Conservation (phyloP, 2,329 filamentous ascomycete genomes). For the Samsoniella hepiali region DNA sequence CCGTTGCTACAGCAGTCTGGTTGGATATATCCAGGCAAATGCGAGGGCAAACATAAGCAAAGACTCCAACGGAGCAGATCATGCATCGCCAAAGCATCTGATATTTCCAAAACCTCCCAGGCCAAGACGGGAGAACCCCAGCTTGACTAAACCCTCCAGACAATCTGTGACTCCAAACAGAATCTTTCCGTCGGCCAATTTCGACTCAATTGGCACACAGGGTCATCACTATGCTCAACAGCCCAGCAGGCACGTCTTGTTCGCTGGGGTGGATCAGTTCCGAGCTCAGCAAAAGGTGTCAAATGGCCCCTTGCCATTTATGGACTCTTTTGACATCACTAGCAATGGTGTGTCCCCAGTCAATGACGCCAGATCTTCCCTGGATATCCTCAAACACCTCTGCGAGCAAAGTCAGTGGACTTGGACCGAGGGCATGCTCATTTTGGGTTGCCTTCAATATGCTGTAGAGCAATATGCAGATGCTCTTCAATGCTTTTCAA, state of each 20-base stretch:
- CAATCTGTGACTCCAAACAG: neutral
- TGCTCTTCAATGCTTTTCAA: slow-evolving; percentile 70
- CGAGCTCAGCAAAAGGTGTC: slow-evolving; percentile 23
- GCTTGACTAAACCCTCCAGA: neutral
- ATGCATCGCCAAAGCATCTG: slow-evolving; percentile 45
- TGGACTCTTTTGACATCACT: neutral
- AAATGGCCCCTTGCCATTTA: neutral
- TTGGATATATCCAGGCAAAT: slow-evolving; percentile 60
- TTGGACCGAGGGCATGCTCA: slow-evolving; percentile 90
- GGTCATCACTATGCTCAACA: slow-evolving; percentile 6
- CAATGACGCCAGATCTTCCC: slow-evolving; percentile 58
- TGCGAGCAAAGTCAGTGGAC: slow-evolving; percentile 79
- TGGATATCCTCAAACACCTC: slow-evolving; percentile 69
- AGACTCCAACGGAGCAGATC: slow-evolving; percentile 33
- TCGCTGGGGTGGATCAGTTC: slow-evolving; percentile 39
- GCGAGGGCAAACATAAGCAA: slow-evolving; percentile 47
- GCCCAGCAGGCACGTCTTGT: neutral
- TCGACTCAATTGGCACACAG: neutral
- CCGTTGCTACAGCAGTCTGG: slow-evolving; percentile 66
- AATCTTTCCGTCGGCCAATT: neutral
- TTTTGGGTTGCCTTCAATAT: slow-evolving; percentile 90
- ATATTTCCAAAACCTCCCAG: slow-evolving; percentile 49
- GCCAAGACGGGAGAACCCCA: slow-evolving; percentile 9
- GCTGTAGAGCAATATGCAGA: slow-evolving; percentile 81
- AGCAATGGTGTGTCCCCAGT: slow-evolving; percentile 37